Evolutionary conservation across 2,329 filamentous ascomycete genomes (phyloP).

Genomic region (Microcyclospora pomicola): DNA sequence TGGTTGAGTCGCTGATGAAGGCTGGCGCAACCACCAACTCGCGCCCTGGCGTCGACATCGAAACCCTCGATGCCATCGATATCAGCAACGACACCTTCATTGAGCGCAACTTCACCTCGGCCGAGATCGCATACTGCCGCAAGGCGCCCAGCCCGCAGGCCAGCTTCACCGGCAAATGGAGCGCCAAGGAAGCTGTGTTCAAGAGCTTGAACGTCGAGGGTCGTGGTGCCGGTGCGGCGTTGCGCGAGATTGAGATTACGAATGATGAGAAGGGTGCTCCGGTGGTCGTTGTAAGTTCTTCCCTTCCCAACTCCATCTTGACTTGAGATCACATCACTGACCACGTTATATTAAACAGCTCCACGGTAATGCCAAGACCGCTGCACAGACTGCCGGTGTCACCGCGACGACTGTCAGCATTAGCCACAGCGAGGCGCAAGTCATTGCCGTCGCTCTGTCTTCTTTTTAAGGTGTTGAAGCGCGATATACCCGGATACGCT

Average conservation of each 20-base stretch:
- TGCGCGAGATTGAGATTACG: slow-evolving; percentile 90
- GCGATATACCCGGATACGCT: too few species aligned
- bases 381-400: slow-evolving; percentile 74
- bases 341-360: slow-evolving; percentile 41
- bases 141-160: slow-evolving; percentile 67
- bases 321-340: slow-evolving; percentile 5
- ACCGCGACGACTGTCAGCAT: slow-evolving; percentile 87
- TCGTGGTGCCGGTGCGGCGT: slow-evolving; percentile 72
- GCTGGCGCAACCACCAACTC: slow-evolving; percentile 44
- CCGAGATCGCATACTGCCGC: slow-evolving; percentile 76
- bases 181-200: slow-evolving; percentile 96
- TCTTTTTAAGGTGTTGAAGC: slow-evolving; percentile 21
- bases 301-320: slow-evolving; percentile 3
- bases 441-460: slow-evolving; percentile 67
- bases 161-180: slow-evolving; percentile 91
- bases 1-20: slow-evolving; percentile 63
- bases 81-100: slow-evolving; percentile 89
- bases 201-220: slow-evolving; percentile 83
- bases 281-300: slow-evolving; percentile 59
- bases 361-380: slow-evolving; percentile 67
- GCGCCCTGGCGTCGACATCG: slow-evolving; percentile 87
- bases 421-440: slow-evolving; percentile 87
- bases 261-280: slow-evolving; percentile 72
- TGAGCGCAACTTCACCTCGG: slow-evolving; percentile 79
- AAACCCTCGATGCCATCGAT: slow-evolving; percentile 76